phyloP scores from a whole-genome alignment of 2,329 filamentous ascomycete species.

The Colletotrichum paranaense region DNA sequence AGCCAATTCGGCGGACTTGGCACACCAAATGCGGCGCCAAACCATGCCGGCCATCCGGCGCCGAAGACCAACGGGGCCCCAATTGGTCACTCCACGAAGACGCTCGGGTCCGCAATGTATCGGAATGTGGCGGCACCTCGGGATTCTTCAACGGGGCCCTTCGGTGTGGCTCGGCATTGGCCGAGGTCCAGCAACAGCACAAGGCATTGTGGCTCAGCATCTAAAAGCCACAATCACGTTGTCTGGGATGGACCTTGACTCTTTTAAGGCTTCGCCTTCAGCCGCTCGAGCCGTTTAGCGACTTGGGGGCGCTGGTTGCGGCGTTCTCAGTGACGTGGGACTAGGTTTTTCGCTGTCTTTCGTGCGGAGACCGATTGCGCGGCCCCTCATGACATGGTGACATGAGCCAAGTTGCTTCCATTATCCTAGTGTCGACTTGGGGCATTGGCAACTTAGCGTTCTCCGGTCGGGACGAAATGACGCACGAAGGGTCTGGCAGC shows the following conservation, averaged over 20 bases:
- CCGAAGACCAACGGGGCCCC: not conserved
- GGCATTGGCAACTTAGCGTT: conserved; percentile 21
- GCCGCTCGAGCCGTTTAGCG: not conserved
- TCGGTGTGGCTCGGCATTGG: conserved; percentile 16
- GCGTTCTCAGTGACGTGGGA: conserved; percentile 24
- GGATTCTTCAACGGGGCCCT: not conserved
- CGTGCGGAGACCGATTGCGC: conserved; percentile 25
- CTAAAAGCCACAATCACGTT: conserved; percentile 10
- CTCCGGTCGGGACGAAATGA: conserved; percentile 23
- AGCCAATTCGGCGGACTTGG: not conserved
- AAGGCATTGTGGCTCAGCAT: conserved; percentile 8
- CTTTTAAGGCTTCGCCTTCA: not conserved
- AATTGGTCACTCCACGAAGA: conserved; percentile 2
- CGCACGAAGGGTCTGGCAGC: conserved; percentile 19
- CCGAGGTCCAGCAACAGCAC: not conserved
- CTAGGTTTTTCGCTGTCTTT: not conserved
- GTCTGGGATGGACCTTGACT: not conserved
- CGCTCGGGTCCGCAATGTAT: not conserved
- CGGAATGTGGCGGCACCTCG: not conserved
- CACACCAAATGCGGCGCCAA: conserved; percentile 6
- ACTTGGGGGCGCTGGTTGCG: conserved; percentile 1
- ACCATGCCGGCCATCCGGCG: not conserved
- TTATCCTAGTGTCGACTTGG: conserved; percentile 10
- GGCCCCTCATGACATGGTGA: conserved; percentile 30
- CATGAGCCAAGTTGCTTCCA: conserved; percentile 22